Percentiles rank a stretch among this genome's conserved stretches.
Evolutionary conservation across 2,329 filamentous ascomycete genomes (phyloP).

Genomic region (Diaporthe capsici): DNA sequence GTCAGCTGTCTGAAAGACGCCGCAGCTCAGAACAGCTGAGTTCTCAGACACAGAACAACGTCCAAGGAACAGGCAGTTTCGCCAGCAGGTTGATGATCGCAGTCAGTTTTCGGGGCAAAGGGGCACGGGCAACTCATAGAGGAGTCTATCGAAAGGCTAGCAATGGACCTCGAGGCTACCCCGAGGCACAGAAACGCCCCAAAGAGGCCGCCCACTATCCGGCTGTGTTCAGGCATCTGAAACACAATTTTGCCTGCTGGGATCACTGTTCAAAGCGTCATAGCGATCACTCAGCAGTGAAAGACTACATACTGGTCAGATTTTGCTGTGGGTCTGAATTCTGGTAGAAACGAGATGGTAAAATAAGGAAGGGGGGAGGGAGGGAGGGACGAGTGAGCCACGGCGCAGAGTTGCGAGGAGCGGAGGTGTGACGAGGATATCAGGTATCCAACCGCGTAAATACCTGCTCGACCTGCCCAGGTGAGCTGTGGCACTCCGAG

Average conservation of each 20-base stretch:
- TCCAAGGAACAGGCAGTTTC: not conserved
- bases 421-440: not conserved
- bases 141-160: not conserved
- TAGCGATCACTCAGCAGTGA: not conserved
- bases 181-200: not conserved
- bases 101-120: not conserved
- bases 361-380: not conserved
- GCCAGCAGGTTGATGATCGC: not conserved
- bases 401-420: not conserved
- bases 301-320: not conserved
- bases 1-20: constrained; percentile 57
- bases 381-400: not conserved
- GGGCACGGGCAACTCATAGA: not conserved
- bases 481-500: not conserved
- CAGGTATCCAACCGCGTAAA: not conserved
- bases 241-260: not conserved
- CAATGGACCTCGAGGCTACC: too few species aligned
- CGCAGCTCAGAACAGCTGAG: constrained; percentile 41
- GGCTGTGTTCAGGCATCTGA: not conserved
- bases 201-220: not conserved
- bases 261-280: not conserved
- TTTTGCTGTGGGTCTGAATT: not conserved
- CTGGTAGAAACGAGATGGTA: not conserved
- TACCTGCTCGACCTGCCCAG: not conserved
- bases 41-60: not conserved